Evolutionary conservation across 495 filamentous ascomycete species (phyloP), one percentile per base, ranked within the genome.

Genomic region (Penicillium canescens): DNA sequence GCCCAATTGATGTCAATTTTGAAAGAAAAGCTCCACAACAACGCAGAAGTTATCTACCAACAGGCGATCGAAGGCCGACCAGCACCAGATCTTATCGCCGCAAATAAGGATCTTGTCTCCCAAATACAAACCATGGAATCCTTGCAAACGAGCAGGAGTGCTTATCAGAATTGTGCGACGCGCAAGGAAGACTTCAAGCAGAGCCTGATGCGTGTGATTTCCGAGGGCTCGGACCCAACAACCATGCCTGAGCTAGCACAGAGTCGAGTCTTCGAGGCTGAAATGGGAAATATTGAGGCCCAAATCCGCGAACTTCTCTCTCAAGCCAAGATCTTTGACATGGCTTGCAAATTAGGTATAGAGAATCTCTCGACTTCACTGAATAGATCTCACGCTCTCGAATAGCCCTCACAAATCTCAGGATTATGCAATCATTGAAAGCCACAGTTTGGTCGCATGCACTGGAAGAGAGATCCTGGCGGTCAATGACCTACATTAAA

Each of bases 31-130:
- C 48, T 69, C 10, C 58, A 63, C 42, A 67, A 57, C 14, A 75
- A 77, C 36, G 66, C 74, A 0, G 65, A 66, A 41, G 49, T 71
- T 46, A 63, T 74, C 8, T 74, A 72, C 40, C 47, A 73, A 42
- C 59, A 67, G 37, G 67, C 66, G 33, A 73, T 77, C 67, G 62
- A 65, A 53, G 71, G 72, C 14, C 60, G 61, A 55, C 58, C 59
- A 10, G 65, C 69, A 4, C 67, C 66, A 1, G 68, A 71, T 18
- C 38, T 77, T 18, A 58, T 74, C 16, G 50, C 67, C 6, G 63
- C 66, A 40, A 74, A 74, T 53, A 70, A 70, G 36, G 45, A 34
- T 23, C 58, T 71, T 14, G 62, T 66, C 10, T 46, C 58, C 14
- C 63, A 59, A 40, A 70, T 74, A 20, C 62, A 73, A 31, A 64